Base-by-base conservation (phyloP, 2,329 filamentous ascomycete species). In the Fusarium sp. region DNA sequence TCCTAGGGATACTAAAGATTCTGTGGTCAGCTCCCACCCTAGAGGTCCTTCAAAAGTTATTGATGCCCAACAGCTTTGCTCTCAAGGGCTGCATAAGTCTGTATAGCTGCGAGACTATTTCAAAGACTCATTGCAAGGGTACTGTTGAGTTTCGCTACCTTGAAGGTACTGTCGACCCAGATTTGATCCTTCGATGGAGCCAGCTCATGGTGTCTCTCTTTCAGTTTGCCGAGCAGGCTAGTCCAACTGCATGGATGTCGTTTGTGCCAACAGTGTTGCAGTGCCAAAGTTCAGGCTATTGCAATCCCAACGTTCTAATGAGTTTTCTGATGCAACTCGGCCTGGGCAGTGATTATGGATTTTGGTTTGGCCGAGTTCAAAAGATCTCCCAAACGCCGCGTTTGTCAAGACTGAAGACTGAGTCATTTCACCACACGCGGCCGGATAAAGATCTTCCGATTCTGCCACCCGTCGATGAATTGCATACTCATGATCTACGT, bases 81-180 rank as follows among this genome's bases (percentile, higher is more conserved):
- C 24, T 15, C 15, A 70, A 62, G 33, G 26, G 43, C 42, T 52
- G 60, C 40, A 19, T 69, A 17, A 52, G 31, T 39, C 14, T 69
- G 8, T 15, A 5, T 5, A 51, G 39, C 14, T 55, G 47, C 6
- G 17, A 21, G 8, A 24, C 53, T 5, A n/a, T 31, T 36, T 21
- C 15, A 17, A 7, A n/a, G 5, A 6, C 14, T 36, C 8, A 10
- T 5, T 49, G 49, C 26, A 33, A 45, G 6, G 70, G 62, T 2
- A 52, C 68, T 5, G 53, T 72, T n/a, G 71, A 73, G 55, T 72
- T 73, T 21, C 70, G 71, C 6, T 22, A 64, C 42, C 55, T 70
- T 13, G 62, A 73, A 49, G 62, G 65, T n/a, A 70, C 51, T 34
- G 22, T 73, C 17, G 53, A 72, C 39, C 68, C 71, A 4, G 68